Percentiles rank a stretch among this genome's conserved stretches.
phyloP scores from a whole-genome alignment of 345 rosid genomes.

The Mercurialis annua region DNA sequence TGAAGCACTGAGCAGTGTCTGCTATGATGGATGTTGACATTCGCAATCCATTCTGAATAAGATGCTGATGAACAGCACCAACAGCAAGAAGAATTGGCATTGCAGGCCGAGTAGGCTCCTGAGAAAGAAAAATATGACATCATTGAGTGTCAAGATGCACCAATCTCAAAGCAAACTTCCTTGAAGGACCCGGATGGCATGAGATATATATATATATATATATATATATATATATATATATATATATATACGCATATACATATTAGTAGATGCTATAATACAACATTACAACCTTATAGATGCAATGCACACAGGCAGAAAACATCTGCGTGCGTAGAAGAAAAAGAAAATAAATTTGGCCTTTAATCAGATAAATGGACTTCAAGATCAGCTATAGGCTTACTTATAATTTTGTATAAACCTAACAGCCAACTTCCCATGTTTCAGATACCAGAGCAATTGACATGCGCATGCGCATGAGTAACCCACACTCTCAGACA shows the following conservation, averaged over 20 bases:
- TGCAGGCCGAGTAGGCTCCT: slow-evolving; percentile 93
- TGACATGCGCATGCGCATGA: neutral
- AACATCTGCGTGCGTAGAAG: neutral
- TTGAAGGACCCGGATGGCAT: slow-evolving; percentile 3
- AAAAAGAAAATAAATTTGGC: neutral
- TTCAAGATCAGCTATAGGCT: neutral
- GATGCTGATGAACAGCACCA: slow-evolving; percentile 98
- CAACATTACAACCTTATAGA: neutral
- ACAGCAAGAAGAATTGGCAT: slow-evolving; percentile 97
- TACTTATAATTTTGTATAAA: neutral
- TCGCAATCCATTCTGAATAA: slow-evolving; percentile 91
- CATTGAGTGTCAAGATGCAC: neutral
- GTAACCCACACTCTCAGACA: neutral
- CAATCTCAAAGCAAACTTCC: neutral
- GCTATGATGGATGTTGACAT: slow-evolving; percentile 94
- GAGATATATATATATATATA: too few relatives aligned
- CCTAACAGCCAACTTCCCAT: neutral
- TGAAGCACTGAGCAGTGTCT: slow-evolving; percentile 97
- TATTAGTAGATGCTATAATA: neutral
- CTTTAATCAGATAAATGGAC: neutral
- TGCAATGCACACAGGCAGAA: neutral
- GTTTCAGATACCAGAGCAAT: neutral
- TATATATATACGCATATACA: too few relatives aligned
- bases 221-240: too few relatives aligned
- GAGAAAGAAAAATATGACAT: slow-evolving; percentile 19